phyloP scores from a whole-genome alignment of 2,329 filamentous ascomycete genomes.

The Herpotrichia juniperi region DNA sequence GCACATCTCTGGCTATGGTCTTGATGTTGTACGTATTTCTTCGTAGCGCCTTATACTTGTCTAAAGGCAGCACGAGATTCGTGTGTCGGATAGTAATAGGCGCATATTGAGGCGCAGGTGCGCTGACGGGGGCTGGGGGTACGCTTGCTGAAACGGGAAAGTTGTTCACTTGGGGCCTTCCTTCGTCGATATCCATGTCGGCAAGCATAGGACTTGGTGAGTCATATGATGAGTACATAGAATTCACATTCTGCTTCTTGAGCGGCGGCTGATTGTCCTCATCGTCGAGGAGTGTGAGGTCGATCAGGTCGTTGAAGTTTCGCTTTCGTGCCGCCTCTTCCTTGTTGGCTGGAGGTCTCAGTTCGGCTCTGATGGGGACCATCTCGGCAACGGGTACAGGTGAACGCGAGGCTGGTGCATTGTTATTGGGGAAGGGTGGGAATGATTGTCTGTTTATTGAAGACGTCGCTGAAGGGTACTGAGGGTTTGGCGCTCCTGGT shows the following conservation, averaged over 20 bases:
- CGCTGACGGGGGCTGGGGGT: conserved; percentile 5
- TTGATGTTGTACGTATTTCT: conserved; percentile 63
- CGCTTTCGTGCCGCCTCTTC: conserved; percentile 63
- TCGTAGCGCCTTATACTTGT: conserved; percentile 53
- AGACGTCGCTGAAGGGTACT: conserved; percentile 21
- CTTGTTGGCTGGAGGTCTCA: conserved; percentile 53
- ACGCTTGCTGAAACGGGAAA: conserved; percentile 25
- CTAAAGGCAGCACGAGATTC: conserved; percentile 53
- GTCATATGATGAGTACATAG: conserved; percentile 16
- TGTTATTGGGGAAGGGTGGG: conserved; percentile 18
- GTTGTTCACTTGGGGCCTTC: conserved; percentile 20
- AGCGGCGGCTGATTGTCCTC: conserved; percentile 45
- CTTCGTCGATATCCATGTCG: conserved; percentile 18
- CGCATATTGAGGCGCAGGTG: conserved; percentile 12
- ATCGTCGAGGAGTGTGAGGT: conserved; percentile 57
- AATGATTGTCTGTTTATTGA: conserved; percentile 17
- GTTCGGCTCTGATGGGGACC: conserved; percentile 31
- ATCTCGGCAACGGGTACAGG: conserved; percentile 39
- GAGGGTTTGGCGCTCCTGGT: conserved; percentile 21
- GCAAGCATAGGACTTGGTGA: conserved; percentile 15
- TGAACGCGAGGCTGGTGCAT: conserved; percentile 18
- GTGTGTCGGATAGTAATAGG: conserved; percentile 21
- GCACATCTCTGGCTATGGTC: conserved; percentile 68
- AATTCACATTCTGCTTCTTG: conserved; percentile 32
- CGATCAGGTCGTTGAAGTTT: conserved; percentile 60